phyloP scores from a whole-genome alignment of 768 basidiomycete species.

The Suillus fuscotomentosus region DNA sequence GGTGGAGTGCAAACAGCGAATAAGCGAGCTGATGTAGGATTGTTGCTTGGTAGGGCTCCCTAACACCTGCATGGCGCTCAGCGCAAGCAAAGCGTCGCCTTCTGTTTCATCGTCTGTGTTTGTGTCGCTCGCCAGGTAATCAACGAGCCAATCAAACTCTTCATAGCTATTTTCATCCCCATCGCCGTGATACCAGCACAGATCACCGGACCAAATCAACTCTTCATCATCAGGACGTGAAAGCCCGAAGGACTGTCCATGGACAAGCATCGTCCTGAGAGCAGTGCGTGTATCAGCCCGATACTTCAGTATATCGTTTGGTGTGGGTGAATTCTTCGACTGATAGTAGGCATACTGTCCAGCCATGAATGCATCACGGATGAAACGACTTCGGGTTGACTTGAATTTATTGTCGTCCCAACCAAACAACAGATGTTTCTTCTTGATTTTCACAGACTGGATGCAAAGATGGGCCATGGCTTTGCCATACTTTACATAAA shows the following conservation, averaged over 20 bases:
- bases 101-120: neutral
- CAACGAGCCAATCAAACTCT: neutral
- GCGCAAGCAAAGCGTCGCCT: neutral
- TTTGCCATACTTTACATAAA: neutral
- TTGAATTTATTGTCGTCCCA: neutral
- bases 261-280: neutral
- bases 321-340: neutral
- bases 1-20: neutral
- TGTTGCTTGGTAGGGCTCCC: neutral
- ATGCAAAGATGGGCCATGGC: neutral
- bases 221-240: neutral
- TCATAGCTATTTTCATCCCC: neutral
- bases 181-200: neutral
- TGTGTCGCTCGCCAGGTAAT: neutral
- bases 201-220: neutral
- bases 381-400: neutral
- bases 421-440: neutral
- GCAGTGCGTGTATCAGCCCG: neutral
- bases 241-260: neutral
- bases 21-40: neutral
- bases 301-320: neutral
- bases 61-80: neutral
- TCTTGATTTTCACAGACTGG: neutral
- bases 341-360: neutral
- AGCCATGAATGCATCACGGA: neutral